phyloP scores from a whole-genome alignment of 1,284 basidiomycete genomes.

The Tylopilus sp. region DNA sequence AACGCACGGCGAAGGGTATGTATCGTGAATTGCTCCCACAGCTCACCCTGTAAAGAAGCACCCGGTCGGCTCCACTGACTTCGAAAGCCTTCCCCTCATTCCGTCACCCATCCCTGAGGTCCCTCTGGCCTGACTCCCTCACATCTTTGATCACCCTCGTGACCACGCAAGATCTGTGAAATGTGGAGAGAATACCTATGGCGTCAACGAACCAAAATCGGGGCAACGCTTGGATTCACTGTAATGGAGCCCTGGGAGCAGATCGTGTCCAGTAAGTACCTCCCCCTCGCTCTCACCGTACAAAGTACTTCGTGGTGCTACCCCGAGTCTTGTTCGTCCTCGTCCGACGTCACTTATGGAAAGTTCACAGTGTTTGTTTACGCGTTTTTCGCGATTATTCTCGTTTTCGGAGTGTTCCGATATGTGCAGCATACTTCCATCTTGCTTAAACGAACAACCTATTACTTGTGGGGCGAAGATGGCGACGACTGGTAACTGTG shows the following conservation, averaged over 20 bases:
- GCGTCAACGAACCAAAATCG: constrained; percentile 35
- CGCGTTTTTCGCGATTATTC: constrained; percentile 27
- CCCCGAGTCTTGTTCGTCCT: background rate
- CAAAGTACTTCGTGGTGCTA: background rate
- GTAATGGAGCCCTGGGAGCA: constrained; percentile 75
- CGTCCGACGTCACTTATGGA: constrained; percentile 3
- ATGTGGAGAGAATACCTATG: constrained; percentile 31
- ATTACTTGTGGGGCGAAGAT: constrained; percentile 42
- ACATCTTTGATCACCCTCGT: background rate
- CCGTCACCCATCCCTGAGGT: background rate
- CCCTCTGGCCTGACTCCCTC: background rate
- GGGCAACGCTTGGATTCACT: constrained; percentile 59
- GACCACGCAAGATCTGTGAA: constrained; percentile 9
- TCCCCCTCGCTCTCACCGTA: background rate
- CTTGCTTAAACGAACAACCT: constrained; percentile 39
- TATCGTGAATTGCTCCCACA: too few relatives aligned
- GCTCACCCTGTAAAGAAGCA: too few relatives aligned
- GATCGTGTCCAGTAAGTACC: constrained; percentile 45
- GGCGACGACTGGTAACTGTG: constrained; percentile 33
- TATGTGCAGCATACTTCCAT: constrained; percentile 38
- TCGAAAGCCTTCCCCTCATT: background rate
- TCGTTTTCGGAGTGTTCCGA: constrained; percentile 35
- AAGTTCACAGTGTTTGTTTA: constrained; percentile 34
- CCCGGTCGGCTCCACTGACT: background rate
- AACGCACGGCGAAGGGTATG: too few relatives aligned